Base-by-base conservation (phyloP, 2,329 filamentous ascomycete genomes). In the Sarocladium strictum region DNA sequence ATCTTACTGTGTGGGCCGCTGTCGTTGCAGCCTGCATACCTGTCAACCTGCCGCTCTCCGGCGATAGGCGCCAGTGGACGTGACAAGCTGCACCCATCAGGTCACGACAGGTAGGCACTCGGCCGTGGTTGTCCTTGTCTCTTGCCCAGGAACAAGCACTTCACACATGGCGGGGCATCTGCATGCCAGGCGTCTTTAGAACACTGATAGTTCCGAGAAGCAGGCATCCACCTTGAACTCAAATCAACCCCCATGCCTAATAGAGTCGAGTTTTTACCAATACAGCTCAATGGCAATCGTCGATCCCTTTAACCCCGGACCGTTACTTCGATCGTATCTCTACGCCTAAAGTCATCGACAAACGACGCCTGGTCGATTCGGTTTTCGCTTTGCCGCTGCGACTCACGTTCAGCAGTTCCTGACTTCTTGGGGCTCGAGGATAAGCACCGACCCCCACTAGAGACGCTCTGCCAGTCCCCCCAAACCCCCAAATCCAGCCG, bases 151-250 rank as follows among this genome's bases (percentile, higher is more conserved):
- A 24, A 21, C 40, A 14, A 43, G 21, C 9, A 24, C 21, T 43
- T 24, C 9, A 4, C 40, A 17, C 17, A 6, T 24, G 24, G 40
- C 40, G 43, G 43, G 11, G 23, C 26, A 10, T 7, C 23, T 32
- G 21, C 43, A 32, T 49, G 26, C 43, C 43, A 49, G 43, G 24
- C 43, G 21, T n/a, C 23, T n/a, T 32, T 27, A 49, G 43, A 14
- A 49, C 23, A 29, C 24, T 49, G 15, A 49, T 49, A 49, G 43
- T 29, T n/a, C 43, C 43, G 43, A 32, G n/a, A 49, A n/a, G 19
- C 43, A 49, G 40, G 43, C 26, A 49, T 49, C 43, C 43, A 49
- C 43, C n/a, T 33, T 29, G 27, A 51, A 51, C 47, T 51, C 47
- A 33, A 49, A 32, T 51, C 5, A 17, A 23, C 47, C 14, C 43